A percentile compares a stretch with the other conserved stretches of the same genome.
These are phyloP conservation scores for Pestalotiopsis sp. DNA, from an alignment of 2,329 filamentous ascomycete genomes.

Conservation along the genomic window DNA sequence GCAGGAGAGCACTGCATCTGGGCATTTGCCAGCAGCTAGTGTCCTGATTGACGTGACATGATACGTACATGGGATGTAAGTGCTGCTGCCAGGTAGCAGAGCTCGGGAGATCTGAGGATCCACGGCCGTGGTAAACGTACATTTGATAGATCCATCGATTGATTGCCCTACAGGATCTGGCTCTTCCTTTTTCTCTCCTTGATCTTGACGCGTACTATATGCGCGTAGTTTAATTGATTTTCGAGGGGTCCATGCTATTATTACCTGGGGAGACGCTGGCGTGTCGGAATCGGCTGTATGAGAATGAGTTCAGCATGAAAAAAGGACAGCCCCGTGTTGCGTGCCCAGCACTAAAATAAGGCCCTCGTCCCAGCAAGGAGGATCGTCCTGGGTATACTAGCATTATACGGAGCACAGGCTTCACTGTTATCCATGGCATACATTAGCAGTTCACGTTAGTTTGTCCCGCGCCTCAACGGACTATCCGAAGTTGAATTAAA, in stretches of 20 bases:
- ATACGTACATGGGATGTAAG: neutral
- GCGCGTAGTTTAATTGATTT: neutral
- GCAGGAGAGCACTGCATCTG: slow-evolving; percentile 7
- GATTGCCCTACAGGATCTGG: neutral
- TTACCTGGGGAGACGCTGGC: neutral
- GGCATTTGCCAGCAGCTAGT: neutral
- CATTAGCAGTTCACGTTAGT: neutral
- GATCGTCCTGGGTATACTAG: neutral
- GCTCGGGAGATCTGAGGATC: neutral
- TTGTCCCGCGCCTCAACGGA: neutral
- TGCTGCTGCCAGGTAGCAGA: neutral
- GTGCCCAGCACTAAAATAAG: neutral
- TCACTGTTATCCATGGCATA: neutral
- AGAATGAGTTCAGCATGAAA: neutral
- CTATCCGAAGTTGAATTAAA: slow-evolving; percentile 2
- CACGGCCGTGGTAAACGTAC: neutral
- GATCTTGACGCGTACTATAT: neutral
- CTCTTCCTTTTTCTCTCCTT: neutral
- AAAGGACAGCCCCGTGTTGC: neutral
- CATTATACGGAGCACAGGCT: neutral
- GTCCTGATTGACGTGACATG: neutral
- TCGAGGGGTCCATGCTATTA: neutral
- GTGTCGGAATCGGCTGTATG: neutral
- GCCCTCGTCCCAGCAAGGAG: neutral
- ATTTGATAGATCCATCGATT: neutral